Evolutionary conservation across 2,329 filamentous ascomycete species (phyloP), one percentile per base, ranked within the genome.

Genomic region (Alternaria consortialis): DNA sequence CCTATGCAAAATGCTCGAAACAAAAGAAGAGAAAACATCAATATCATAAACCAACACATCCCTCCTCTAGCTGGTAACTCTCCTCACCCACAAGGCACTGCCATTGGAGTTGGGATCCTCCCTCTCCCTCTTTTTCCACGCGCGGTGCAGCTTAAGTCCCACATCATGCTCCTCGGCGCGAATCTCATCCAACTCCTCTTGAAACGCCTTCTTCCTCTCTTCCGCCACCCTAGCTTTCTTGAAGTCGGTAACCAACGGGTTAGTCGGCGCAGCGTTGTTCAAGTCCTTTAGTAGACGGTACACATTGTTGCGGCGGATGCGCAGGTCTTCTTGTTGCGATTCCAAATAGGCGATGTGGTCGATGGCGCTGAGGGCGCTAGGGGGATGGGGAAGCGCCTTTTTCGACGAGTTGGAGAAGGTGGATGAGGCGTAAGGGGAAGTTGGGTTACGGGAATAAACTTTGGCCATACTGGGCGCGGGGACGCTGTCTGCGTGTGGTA

Each of bases 321-420:
- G 70, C 12, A 81, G 63, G 51, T 80, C 78, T 60, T 79, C 77
- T 55, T 79, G 70, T 56, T 79, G 77, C 7, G 77, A 77, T 65
- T 80, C 73, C 17, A 80, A 73, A 31, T 73, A 69, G 15, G 74
- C 66, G 40, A 80, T 66, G 57, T 77, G 78, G 58, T 80, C 77
- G 34, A 62, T 68, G 27, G 77, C 74, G n/a, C 60, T 55, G 39
- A 77, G 70, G 27, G 75, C 66, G 7, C 74, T 74, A 1, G 79
- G 79, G 2, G 79, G 75, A 7, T 71, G 71, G 2, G 79, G 79
- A 7, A 81, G 74, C 20, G 13, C 77, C 77, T 66, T 81, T 80
- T 37, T 72, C 71, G 32, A 69, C 70, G 43, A 69, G 67, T 29
- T 73, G 5, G 75, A 76, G 23, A 75, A 34, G 65, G 65, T 34